Evolutionary conservation across 345 rosid species (phyloP), one percentile per base, ranked within the genome.

Genomic region (Xanthoceras sorbifolium): DNA sequence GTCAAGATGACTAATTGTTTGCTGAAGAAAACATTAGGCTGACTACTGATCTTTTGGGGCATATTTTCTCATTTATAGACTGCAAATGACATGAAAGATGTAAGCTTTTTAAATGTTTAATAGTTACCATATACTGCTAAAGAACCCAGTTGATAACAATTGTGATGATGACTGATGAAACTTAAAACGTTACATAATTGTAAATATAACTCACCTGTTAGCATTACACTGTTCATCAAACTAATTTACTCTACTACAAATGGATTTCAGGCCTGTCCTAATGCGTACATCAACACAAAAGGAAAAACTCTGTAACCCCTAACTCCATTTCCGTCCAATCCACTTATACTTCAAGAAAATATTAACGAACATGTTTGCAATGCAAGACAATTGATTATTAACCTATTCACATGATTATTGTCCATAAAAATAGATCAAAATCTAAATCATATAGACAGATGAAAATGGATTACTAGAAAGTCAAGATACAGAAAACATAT

Each of bases 401-500:
- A 32, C 11, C 46, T 23, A 38, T 59, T 25, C 31, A 42, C 67
- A 60, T 12, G 34, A 48, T 28, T 10, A 11, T 44, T 22, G 31
- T 11, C 59, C 67, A 18, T 26, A 6, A 73, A 57, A 59, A 29
- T 60, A 34, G 70, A 64, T 52, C 70, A 44, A 42, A 50, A 72
- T 81, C 80, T 77, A 60, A 62, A 77, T 40, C 54, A 63, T 73
- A 77, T 68, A 60, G 71, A 81, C 81, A 81, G 29, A 63, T 26
- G 57, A 18, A 52, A 62, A 72, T 54, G 66, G 61, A 55, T 48
- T n/a, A 72, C 38, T 55, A 38, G 46, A 25, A 23, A 23, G 12
- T 71, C 76, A 64, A 26, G 44, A 67, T 42, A 64, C 54, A 70
- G 22, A n/a, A 6, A 40, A 18, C 40, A 26, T 8, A 60, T 20